phyloP scores from a whole-genome alignment of 179 eudicot species.

The Pouteria campechiana region DNA sequence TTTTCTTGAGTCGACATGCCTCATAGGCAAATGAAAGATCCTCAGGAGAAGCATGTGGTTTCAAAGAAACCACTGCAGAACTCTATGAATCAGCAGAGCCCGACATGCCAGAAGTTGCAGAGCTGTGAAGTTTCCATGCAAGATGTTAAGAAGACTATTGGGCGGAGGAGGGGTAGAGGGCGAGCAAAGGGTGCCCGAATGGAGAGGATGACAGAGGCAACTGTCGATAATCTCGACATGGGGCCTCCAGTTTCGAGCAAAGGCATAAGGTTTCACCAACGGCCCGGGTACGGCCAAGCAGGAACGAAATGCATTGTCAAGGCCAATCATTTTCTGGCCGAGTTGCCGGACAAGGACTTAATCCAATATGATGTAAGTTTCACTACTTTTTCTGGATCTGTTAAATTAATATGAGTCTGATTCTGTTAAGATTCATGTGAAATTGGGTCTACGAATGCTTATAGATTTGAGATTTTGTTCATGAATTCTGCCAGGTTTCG shows the following conservation, averaged over 20 bases:
- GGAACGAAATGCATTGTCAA: conserved; percentile 82
- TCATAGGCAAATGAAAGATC: conserved; percentile 40
- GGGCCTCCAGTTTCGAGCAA: conserved; percentile 21
- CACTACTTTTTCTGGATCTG: background rate
- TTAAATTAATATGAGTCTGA: too few relatives aligned
- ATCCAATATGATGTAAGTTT: conserved; percentile 66
- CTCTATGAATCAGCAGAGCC: conserved; percentile 21
- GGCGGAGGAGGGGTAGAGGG: conserved; percentile 39
- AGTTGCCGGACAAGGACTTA: conserved; percentile 53
- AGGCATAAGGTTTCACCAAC: conserved; percentile 32
- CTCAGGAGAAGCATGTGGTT: conserved; percentile 45
- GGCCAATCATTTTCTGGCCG: conserved; percentile 75
- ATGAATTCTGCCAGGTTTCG: conserved; percentile 33
- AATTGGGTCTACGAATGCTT: too few relatives aligned
- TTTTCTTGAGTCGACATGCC: conserved; percentile 26
- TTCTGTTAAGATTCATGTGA: too few relatives aligned
- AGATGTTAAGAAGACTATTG: conserved; percentile 25
- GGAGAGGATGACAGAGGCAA: conserved; percentile 21
- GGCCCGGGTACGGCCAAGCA: conserved; percentile 74
- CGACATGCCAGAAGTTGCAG: conserved; percentile 9
- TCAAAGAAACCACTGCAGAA: conserved; percentile 46
- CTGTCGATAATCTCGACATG: conserved; percentile 12
- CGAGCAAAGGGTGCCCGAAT: conserved; percentile 26
- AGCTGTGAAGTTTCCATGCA: conserved; percentile 19
- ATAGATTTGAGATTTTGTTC: background rate